Evolutionary conservation across 1,284 basidiomycete genomes (phyloP), one percentile per base, ranked within the genome.

Genomic region (Termitomyces sp.): DNA sequence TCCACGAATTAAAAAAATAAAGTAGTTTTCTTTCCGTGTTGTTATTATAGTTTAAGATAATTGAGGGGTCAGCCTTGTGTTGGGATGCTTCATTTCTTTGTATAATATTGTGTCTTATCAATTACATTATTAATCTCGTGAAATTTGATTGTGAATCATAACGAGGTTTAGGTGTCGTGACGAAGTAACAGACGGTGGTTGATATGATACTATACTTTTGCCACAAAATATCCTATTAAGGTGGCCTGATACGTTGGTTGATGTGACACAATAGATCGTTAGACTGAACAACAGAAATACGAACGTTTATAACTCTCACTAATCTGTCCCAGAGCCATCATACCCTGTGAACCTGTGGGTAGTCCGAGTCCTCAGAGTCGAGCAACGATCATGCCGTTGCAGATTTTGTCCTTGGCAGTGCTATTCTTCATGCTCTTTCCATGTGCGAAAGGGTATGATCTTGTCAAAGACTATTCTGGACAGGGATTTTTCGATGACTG

Each of bases 401-500:
- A n/a, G n/a, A n/a, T 19, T 13, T 14, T 28, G 26, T 39, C 18
- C 13, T 30, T 48, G 16, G 6, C 11, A 5, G 10, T 13, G 13
- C 10, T 26, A 10, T 18, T 50, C 49, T 30, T 37, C 14, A 3
- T 21, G 14, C 1, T 48, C 13, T 38, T 31, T 5, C 13, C 6
- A 1, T 11, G 13, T 28, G 21, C 16, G 1, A 18, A 24, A 4
- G 46, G 39, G 13, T 53, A 53, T 37, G 51, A 53, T 24, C 51
- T 53, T 26, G 46, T 51, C 19, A 50, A 34, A 30, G 57, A 60
- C 28, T 54, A 60, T 39, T 58, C 60, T 18, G 60, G 60, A 0
- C 3, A 8, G n/a, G 46, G 50, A 3, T 82, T 83, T 64, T 81
- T 81, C 56, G 64, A 77, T 31, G 70, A 68, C 0, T 84, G 79